Base-by-base conservation (phyloP, 2,329 filamentous ascomycete species). In the Didymella segeticola region DNA sequence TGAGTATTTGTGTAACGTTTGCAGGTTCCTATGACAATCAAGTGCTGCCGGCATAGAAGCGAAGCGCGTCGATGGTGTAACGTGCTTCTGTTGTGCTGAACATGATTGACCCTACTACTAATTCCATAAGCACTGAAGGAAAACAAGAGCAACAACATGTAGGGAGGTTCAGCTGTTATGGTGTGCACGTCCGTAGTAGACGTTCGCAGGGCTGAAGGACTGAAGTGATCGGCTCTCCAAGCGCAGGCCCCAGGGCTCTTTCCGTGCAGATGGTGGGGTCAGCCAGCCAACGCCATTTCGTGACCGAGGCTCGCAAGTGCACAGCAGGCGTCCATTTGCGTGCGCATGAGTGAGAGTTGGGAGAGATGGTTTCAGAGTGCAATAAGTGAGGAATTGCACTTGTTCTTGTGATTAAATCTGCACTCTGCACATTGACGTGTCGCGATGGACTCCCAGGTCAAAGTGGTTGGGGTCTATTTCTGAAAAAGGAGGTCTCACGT, bases 151-250 rank as follows among this genome's bases (percentile, higher is more conserved):
- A n/a, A n/a, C n/a, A n/a, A n/a, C n/a, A n/a, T n/a, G n/a, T n/a
- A n/a, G n/a, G n/a, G 34, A 22, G 17, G 10, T 29, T 5, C 25
- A 5, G 25, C 8, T 11, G 42, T 27, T 47, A 15, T 38, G n/a
- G 2, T 22, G 3, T 25, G 25, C 15, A 22, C 5, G 26, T 39
- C 20, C 11, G 34, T 19, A n/a, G 34, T 19, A n/a, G 34, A 11
- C 11, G 9, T 9, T 37, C 19, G 20, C 34, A 37, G 34, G 26
- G 48, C 19, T 14, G 33, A 36, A 23, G 37, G 47, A 23, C 23
- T 19, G 30, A 49, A 34, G 36, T 23, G 36, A 31, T 43, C 47
- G 47, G 47, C 39, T 51, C 47, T 31, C 22, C 47, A 27, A 23
- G 33, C 17, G 39, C 39, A 43, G 47, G 33, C 31, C 39, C 31